These are phyloP conservation scores for Chlamydomonas reinhardtii DNA, from an alignment of 163 green algal genomes.

Conservation along the genomic window DNA sequence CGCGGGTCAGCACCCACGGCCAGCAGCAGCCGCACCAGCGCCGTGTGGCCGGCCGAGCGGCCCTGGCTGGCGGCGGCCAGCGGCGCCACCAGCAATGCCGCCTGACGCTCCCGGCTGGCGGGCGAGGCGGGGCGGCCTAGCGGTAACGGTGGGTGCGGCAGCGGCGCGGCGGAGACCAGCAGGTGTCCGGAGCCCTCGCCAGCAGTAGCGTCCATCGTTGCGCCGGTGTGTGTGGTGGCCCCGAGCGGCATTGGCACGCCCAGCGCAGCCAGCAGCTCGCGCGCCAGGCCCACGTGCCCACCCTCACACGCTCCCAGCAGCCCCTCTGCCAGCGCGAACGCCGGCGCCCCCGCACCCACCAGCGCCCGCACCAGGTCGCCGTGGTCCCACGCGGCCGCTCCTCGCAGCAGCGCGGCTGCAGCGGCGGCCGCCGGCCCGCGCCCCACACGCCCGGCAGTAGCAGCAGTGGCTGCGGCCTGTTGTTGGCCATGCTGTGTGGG, in stretches of 20 bases:
- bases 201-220: too few species aligned
- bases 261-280: constrained; percentile 3
- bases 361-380: constrained; percentile 16
- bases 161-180: too few species aligned
- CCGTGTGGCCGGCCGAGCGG: background rate
- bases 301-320: constrained; percentile 7
- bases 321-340: background rate
- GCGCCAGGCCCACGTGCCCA: constrained; percentile 6
- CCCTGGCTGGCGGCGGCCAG: constrained; percentile 26
- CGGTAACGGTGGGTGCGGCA: background rate
- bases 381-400: constrained; percentile 14
- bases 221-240: background rate
- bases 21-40: background rate
- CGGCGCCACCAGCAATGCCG: background rate
- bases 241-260: background rate
- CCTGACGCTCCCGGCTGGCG: too few species aligned
- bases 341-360: background rate
- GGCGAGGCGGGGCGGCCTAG: too few species aligned
- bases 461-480: too few species aligned
- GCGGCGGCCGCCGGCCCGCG: background rate
- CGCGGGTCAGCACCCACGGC: constrained; percentile 24
- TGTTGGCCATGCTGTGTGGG: background rate
- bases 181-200: too few species aligned
- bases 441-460: background rate
- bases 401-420: background rate